Evolutionary conservation across 495 filamentous ascomycete species (phyloP), one percentile per base, ranked within the genome.

Genomic region (Acidomyces sp.): DNA sequence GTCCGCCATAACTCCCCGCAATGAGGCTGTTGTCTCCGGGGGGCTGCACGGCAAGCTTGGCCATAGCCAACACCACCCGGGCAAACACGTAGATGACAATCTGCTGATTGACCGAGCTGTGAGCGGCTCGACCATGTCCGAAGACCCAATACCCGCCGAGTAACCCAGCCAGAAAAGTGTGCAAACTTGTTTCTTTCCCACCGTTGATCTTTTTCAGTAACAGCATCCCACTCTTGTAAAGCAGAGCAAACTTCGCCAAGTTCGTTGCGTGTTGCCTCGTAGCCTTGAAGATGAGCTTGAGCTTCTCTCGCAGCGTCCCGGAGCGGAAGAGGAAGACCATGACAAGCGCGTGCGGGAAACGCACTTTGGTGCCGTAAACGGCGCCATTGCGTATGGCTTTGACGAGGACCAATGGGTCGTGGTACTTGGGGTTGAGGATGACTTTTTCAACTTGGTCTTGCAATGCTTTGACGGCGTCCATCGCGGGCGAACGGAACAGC

Each of bases 41-140:
- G 3, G 81, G 79, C 59, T 81, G 71, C 26, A 94, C 71, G 35
- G 79, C 70, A 43, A 96, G 64, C 55, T 85, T 85, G 30, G 85
- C 92, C 27, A 86, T 55, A 4, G 81, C 80, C 25, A 99, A 74
- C 43, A 78, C 67, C 12, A 94, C 90, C 36, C 90, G 78, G 23
- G 87, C 90, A 56, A 96, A 96, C 38, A 99, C 80, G 64, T 96
- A 99, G 49, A 95, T 82, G 52, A 93, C 85, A 59, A 99, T 96
- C 72, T 99, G 90, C 67, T 95, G 83, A 62, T 80, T 94, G 37
- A 99, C 80, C 53, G 71, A 78, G 37, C 76, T 78, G 51, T 80
- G 78, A 54, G 71, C 74, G 45, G 80, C 80, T 33, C 82, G 72
- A 7, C 48, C 48, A 29, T 51, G 48, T 31, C 88, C 90, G 58